Evolutionary conservation across 345 rosid species (phyloP).

Genomic region (Salix purpurea): DNA sequence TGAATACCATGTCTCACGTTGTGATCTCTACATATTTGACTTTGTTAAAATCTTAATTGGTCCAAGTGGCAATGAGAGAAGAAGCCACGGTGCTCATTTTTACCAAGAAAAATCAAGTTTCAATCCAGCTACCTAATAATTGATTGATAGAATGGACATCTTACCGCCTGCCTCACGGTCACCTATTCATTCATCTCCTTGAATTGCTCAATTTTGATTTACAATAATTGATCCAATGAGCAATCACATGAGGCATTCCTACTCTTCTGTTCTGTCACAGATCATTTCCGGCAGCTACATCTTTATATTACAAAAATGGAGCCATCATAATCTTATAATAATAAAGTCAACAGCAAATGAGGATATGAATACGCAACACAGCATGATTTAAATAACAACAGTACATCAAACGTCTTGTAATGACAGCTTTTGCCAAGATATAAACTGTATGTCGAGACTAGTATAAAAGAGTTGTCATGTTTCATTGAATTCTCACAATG

Average conservation of each 20-base stretch:
- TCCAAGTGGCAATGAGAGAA: not conserved
- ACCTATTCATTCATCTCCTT: not conserved
- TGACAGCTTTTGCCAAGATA: not conserved
- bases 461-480: not conserved
- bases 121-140: not conserved
- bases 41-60: not conserved
- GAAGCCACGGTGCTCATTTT: not conserved
- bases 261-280: not conserved
- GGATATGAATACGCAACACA: not conserved
- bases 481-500: not conserved
- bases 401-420: not conserved
- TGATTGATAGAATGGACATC: not conserved
- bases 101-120: not conserved
- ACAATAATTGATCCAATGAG: too few species aligned
- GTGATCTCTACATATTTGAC: not conserved
- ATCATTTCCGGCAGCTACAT: not conserved
- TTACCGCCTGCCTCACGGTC: not conserved
- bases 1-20: too few species aligned
- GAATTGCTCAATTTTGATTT: not conserved
- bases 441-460: not conserved
- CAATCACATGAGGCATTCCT: not conserved
- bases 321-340: not conserved
- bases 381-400: not conserved
- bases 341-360: not conserved
- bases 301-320: not conserved